Conservation (phyloP, 805 yeast species). For the Metschnikowia arizonensis region DNA sequence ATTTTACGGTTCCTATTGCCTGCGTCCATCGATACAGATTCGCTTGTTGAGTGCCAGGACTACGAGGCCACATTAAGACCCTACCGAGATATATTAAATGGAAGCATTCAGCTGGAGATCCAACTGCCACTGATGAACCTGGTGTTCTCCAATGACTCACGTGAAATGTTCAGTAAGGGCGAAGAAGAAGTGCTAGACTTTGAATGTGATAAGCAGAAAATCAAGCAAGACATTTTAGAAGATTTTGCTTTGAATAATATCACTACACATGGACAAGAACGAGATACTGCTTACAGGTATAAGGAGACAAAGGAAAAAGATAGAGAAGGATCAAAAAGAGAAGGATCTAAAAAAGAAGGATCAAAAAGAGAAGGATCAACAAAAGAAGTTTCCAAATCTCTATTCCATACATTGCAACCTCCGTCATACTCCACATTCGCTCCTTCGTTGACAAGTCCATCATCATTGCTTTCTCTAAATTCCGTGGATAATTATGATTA, state of each 20-base stretch:
- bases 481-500: constrained; percentile 24
- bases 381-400: no score
- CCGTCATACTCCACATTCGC: constrained; percentile 6
- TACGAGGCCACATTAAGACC: constrained; percentile 16
- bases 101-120: constrained; percentile 8
- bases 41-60: constrained; percentile 17
- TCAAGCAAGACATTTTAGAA: constrained; percentile 39
- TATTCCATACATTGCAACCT: no score
- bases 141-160: constrained; percentile 23
- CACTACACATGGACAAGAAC: constrained; percentile 23
- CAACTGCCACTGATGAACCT: constrained; percentile 26
- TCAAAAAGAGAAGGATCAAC: no score
- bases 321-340: neutral
- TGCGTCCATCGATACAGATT: constrained; percentile 17
- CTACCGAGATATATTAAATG: constrained; percentile 11
- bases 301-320: neutral
- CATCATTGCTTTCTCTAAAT: constrained; percentile 33
- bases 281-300: no score
- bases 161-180: constrained; percentile 12
- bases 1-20: constrained; percentile 34
- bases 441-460: constrained; percentile 32
- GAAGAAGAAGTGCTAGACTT: constrained; percentile 9
- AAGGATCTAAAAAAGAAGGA: no score
- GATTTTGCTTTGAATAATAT: constrained; percentile 38
- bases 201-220: constrained; percentile 20